Evolutionary conservation across 2,329 filamentous ascomycete species (phyloP), one percentile per base, ranked within the genome.

Genomic region (Sphaerulina vaccinii): DNA sequence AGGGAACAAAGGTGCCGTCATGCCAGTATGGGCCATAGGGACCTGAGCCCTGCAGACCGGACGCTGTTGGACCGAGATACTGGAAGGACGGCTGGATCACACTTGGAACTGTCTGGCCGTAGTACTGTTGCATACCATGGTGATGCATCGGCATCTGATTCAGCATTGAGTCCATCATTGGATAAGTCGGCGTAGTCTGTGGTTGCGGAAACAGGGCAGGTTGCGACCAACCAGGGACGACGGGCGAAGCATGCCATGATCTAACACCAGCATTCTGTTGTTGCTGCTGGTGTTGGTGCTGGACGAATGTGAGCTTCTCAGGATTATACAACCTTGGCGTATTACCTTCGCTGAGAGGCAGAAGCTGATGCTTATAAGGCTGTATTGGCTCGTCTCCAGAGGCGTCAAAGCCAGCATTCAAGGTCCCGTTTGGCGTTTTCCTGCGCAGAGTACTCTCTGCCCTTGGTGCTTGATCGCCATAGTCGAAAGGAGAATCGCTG

Each of bases 371-470:
- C 71, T 96, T 96, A 1, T 85, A 84, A 24, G 65, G 58, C 35
- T 60, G 63, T 23, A 62, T 59, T 15, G 54, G 24, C 16, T 62
- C 59, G 32, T 65, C 63, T 9, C 57, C 60, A 4, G 88, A 88
- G 24, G 88, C 90, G 77, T 97, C 91, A 65, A 96, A 96, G 9
- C 90, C 90, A 48, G 88, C 90, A 59, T 92, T 86, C 55, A 97
- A 80, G 32, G 90, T 96, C n/a, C 92, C 93, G 65, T 86, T 92
- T 3, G 92, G 93, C 7, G 92, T 97, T 71, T 97, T 97, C 60
- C 92, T 83, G 59, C 92, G 84, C 51, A 96, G 77, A 62, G 89
- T 87, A 69, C 95, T 85, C 69, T 96, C 90, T 48, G 70, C 68
- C 5, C 61, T 57, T 32, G 62, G 62, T 16, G 59, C 61, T 9